These are phyloP conservation scores for Eucommia ulmoides DNA, from an alignment of 257 asterid species.

Conservation along the genomic window DNA sequence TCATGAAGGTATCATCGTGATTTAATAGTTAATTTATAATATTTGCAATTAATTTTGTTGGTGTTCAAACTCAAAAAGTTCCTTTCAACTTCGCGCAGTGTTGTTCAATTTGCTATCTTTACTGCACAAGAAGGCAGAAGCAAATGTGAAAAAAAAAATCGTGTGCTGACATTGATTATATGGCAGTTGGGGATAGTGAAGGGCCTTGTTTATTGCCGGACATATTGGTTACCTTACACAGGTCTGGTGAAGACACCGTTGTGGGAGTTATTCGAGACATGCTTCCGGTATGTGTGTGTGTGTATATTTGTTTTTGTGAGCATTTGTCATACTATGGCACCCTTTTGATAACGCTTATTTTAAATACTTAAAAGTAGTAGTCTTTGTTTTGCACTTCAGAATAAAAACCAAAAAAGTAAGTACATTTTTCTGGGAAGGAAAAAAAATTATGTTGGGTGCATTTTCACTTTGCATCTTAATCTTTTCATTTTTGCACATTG, in stretches of 20 bases:
- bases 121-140: too few relatives aligned
- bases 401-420: neutral
- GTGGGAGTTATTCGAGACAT: slow-evolving; percentile 67
- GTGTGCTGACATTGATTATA: slow-evolving; percentile 1
- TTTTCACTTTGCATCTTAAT: too few relatives aligned
- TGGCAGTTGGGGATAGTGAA: slow-evolving; percentile 70
- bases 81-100: neutral
- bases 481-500: too few relatives aligned
- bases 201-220: slow-evolving; percentile 83
- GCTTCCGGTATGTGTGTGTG: slow-evolving; percentile 47
- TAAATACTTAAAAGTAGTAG: neutral
- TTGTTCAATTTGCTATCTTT: neutral
- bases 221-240: slow-evolving; percentile 65
- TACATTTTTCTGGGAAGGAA: neutral
- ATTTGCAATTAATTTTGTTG: neutral
- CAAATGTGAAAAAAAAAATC: neutral
- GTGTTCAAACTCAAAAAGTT: neutral
- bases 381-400: neutral
- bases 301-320: neutral
- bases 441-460: neutral
- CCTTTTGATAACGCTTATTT: neutral
- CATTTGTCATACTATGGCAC: neutral
- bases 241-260: slow-evolving; percentile 51
- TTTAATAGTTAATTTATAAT: neutral
- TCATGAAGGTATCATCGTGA: neutral